Percentiles rank a stretch among this genome's conserved stretches.
Conservation (phyloP, 257 asterid genomes). For the Salvia hispanica region DNA sequence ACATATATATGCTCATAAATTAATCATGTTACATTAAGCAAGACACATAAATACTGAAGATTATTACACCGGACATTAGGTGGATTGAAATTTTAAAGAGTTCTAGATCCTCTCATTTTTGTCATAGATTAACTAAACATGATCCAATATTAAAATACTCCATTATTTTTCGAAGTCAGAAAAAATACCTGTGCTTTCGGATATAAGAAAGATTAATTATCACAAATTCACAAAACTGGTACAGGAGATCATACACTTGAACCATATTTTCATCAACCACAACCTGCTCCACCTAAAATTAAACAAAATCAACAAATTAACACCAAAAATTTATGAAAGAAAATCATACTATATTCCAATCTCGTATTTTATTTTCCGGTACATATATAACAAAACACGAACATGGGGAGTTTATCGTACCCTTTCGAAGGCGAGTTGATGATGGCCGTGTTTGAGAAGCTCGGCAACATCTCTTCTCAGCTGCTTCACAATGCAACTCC, state of each 20-base stretch:
- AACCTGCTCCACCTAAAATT: slow-evolving; percentile 69
- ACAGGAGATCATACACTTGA: slow-evolving; percentile 60
- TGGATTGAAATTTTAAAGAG: background rate
- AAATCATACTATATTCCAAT: background rate
- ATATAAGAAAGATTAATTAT: slow-evolving; percentile 57
- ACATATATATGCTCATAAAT: no score
- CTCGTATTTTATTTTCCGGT: background rate
- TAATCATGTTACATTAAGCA: no score
- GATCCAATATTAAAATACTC: background rate
- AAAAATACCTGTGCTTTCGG: slow-evolving; percentile 48
- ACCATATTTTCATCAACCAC: slow-evolving; percentile 54
- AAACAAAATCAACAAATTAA: background rate
- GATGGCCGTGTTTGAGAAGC: slow-evolving; percentile 68
- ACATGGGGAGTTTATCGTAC: slow-evolving; percentile 32
- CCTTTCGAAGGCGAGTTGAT: slow-evolving; percentile 55
- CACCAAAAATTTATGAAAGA: no score
- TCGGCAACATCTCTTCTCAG: slow-evolving; percentile 56
- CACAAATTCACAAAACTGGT: slow-evolving; percentile 62
- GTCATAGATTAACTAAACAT: background rate
- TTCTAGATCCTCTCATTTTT: no score
- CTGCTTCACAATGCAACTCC: slow-evolving; percentile 58
- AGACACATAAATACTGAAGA: no score
- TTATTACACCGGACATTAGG: background rate
- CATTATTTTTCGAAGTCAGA: background rate
- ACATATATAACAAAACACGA: background rate